Percentiles rank a stretch among this genome's conserved stretches.
phyloP scores from a whole-genome alignment of 257 asterid species.

The Vinca minor region DNA sequence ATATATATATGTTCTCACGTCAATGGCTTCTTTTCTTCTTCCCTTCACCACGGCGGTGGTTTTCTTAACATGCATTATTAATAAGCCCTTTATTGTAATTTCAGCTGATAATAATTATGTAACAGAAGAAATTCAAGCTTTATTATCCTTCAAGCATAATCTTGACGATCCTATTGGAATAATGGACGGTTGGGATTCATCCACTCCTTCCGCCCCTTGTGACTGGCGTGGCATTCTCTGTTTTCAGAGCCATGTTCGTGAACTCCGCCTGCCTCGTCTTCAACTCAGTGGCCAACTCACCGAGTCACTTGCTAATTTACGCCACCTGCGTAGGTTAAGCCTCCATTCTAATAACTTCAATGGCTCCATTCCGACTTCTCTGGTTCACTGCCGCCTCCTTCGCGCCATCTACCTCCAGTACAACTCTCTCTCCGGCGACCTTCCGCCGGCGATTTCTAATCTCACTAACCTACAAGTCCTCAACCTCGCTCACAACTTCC shows the following conservation, averaged over 20 bases:
- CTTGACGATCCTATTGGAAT: constrained; percentile 61
- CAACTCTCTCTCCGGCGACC: constrained; percentile 52
- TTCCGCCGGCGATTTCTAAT: constrained; percentile 40
- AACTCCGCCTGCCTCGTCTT: constrained; percentile 56
- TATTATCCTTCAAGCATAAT: constrained; percentile 38
- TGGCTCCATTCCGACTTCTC: constrained; percentile 50
- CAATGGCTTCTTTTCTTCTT: constrained; percentile 28
- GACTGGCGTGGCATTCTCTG: constrained; percentile 75
- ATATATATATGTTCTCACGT: constrained; percentile 27
- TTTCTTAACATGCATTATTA: constrained; percentile 26
- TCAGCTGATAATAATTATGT: constrained; percentile 16
- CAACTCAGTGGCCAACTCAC: constrained; percentile 49
- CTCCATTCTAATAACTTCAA: constrained; percentile 56
- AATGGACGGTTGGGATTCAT: constrained; percentile 49
- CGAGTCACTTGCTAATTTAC: constrained; percentile 30
- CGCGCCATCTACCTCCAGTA: constrained; percentile 65
- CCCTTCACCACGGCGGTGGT: constrained; percentile 19
- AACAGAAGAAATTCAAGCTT: constrained; percentile 40
- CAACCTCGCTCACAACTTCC: constrained; percentile 45
- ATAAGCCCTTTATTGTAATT: constrained; percentile 8
- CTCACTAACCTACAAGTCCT: constrained; percentile 49
- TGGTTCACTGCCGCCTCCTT: constrained; percentile 40
- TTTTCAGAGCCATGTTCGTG: constrained; percentile 38
- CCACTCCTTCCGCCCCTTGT: constrained; percentile 67
- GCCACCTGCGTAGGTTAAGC: constrained; percentile 52